Conservation (phyloP, 306 rosid species). For the Astragalus glycyphyllos region DNA sequence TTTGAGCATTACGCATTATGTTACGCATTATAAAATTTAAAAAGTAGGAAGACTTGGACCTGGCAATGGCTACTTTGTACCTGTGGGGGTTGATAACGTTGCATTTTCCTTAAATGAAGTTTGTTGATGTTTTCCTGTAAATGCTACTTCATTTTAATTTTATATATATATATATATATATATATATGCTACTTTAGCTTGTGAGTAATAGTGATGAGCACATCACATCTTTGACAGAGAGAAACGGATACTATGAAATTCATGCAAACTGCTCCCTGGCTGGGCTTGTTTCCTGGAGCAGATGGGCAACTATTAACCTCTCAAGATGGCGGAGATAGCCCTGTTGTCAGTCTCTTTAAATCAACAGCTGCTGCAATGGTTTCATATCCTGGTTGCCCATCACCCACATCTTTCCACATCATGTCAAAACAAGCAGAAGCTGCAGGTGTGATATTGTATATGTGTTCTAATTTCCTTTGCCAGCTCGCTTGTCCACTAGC, state of each 20-base stretch:
- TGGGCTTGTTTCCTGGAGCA: conserved; percentile 90
- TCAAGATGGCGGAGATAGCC: conserved; percentile 92
- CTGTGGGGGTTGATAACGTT: conserved; percentile 3
- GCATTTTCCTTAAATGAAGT: conserved; percentile 8
- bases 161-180: no score
- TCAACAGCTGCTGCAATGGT: conserved; percentile 77
- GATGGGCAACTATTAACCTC: conserved; percentile 88
- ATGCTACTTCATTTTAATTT: no score
- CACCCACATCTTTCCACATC: conserved; percentile 76
- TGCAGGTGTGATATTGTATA: conserved; percentile 69
- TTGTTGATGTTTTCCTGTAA: conserved; percentile 32
- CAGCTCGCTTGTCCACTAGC: conserved; percentile 32
- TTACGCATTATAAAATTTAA: no score
- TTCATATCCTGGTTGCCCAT: conserved; percentile 72
- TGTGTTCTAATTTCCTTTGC: conserved; percentile 26
- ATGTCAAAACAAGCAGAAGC: conserved; percentile 98
- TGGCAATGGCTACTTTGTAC: background rate
- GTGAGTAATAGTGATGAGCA: conserved; percentile 19
- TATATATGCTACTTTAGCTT: conserved; percentile 29
- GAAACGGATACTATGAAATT: conserved; percentile 82
- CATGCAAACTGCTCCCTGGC: conserved; percentile 99
- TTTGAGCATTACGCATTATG: no score
- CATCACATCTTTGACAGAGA: conserved; percentile 62
- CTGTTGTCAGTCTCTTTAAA: conserved; percentile 86
- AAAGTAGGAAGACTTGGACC: no score